phyloP scores from a whole-genome alignment of 2,329 filamentous ascomycete genomes.

The Fonsecaea erecta region DNA sequence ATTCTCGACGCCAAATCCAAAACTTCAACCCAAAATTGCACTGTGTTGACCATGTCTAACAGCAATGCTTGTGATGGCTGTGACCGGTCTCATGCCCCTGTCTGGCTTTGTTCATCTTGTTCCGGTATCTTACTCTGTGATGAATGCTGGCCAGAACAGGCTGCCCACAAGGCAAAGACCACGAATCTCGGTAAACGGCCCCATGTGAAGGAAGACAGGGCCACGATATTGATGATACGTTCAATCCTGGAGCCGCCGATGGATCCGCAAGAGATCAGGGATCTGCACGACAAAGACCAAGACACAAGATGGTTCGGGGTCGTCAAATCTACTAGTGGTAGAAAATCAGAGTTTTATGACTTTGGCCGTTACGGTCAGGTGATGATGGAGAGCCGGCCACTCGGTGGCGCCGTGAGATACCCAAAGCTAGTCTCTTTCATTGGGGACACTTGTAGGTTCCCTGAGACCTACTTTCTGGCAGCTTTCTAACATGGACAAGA shows the following conservation, averaged over 20 bases:
- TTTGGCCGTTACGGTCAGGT: conserved; percentile 53
- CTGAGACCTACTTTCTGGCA: neutral
- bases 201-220: neutral
- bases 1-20: neutral
- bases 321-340: conserved; percentile 37
- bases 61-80: neutral
- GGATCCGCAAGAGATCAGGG: conserved; percentile 28
- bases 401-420: conserved; percentile 38
- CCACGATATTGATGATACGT: conserved; percentile 5
- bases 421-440: conserved; percentile 53
- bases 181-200: neutral
- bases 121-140: neutral
- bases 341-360: conserved; percentile 45
- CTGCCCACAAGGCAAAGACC: neutral
- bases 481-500: conserved; percentile 33
- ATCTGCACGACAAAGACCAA: conserved; percentile 45
- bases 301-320: conserved; percentile 48
- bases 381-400: conserved; percentile 43
- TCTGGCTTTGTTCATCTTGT: conserved; percentile 1
- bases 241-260: conserved; percentile 4
- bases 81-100: neutral
- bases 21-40: neutral
- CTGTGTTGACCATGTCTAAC: neutral
- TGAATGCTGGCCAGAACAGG: neutral
- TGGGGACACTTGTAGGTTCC: conserved; percentile 43